These are phyloP conservation scores for Boletales sp. DNA, from an alignment of 768 basidiomycete species.

Conservation along the genomic window DNA sequence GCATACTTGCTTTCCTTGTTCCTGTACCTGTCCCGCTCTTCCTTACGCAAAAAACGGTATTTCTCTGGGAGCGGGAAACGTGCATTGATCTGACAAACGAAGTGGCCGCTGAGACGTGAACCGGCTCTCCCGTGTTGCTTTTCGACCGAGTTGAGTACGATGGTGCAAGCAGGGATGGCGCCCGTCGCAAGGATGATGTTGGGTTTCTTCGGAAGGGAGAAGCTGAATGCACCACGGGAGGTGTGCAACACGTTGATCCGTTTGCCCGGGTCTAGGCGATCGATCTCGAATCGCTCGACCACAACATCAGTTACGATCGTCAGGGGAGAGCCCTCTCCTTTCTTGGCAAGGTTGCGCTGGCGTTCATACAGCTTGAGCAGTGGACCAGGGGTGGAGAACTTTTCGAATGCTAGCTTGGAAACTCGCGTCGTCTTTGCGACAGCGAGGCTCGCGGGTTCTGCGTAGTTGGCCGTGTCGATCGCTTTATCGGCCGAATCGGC, in stretches of 20 bases:
- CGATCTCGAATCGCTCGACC: constrained; percentile 11
- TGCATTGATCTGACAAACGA: constrained; percentile 6
- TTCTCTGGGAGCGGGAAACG: constrained; percentile 5
- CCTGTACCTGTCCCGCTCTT: neutral
- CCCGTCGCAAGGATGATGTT: constrained; percentile 21
- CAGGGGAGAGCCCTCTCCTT: constrained; percentile 10
- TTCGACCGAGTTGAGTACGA: constrained; percentile 14
- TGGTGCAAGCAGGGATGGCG: constrained; percentile 16
- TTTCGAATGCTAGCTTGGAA: constrained; percentile 12
- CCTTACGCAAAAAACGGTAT: neutral
- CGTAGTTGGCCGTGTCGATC: neutral
- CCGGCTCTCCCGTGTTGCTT: constrained; percentile 13
- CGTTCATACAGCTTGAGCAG: constrained; percentile 10
- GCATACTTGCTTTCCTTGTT: neutral
- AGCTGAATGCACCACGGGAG: constrained; percentile 12
- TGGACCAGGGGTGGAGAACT: constrained; percentile 17
- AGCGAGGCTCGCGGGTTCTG: constrained; percentile 6
- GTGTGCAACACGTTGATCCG: constrained; percentile 11
- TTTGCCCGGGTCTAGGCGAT: constrained; percentile 3
- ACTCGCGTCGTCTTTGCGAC: constrained; percentile 10
- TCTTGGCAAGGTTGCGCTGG: constrained; percentile 9
- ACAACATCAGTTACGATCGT: constrained; percentile 12
- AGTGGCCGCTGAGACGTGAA: constrained; percentile 14
- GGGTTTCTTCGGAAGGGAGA: constrained; percentile 6
- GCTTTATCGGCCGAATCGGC: neutral